Evolutionary conservation across 2,329 filamentous ascomycete genomes (phyloP), one percentile per base, ranked within the genome.

Genomic region (Ceratocystis harringtonii): DNA sequence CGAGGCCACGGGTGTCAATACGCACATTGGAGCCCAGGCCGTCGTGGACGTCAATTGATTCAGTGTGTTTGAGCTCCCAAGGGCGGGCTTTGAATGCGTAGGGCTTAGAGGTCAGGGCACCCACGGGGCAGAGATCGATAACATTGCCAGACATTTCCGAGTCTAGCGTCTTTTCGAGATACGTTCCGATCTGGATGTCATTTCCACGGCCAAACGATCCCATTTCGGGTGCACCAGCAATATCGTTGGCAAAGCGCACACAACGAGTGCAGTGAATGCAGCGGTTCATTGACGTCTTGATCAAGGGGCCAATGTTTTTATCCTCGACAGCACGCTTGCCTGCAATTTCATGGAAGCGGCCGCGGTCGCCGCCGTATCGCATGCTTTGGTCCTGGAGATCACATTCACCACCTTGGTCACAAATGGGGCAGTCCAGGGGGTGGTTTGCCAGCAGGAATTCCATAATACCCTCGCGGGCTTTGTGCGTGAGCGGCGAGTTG

Each of bases 251-350:
- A 77, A 99, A 99, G 74, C 94, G 91, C 71, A 99, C 85, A 78
- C 94, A 99, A 73, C 94, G 86, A 69, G 94, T 99, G 82, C 94
- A 99, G 81, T 99, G 94, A 73, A 99, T 99, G 78, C 94, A 99
- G 75, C 94, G 85, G 82, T 99, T 99, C 94, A 99, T 99, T 62
- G 94, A 99, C 2, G 94, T 99, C 84, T 99, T 99, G 79, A 99
- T 89, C 71, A 99, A 78, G 64, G 94, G 94, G 44, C 94, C 94
- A 73, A 99, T 96, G 77, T 99, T 97, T 84, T 99, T 99, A 78
- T 99, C 94, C 79, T 99, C 94, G 48, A 96, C 92, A 30, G 91
- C 94, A 80, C 94, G 89, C 84, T 99, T 99, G 78, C 94, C 94
- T 65, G 84, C 86, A 73, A 95, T 78, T 78, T 99, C 94, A 79